Evolutionary conservation across 1,139 yeast genomes (phyloP).

Genomic region (Pichia sp.): DNA sequence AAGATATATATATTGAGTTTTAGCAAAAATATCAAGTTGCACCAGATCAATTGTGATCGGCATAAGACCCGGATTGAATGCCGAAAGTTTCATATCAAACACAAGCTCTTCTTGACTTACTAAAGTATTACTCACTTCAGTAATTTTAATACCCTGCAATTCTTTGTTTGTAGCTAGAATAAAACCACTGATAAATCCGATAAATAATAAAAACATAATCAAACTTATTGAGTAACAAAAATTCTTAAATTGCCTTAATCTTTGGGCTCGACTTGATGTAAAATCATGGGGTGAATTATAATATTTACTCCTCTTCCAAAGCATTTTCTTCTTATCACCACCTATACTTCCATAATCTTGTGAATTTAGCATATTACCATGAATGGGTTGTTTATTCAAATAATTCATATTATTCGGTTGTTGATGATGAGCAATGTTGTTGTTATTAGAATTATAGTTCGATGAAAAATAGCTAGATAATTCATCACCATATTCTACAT

Average conservation of each 20-base stretch:
- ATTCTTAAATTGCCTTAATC: conserved; percentile 39
- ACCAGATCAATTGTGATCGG: conserved; percentile 59
- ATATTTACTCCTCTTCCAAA: conserved; percentile 26
- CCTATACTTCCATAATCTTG: conserved; percentile 17
- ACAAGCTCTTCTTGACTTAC: conserved; percentile 82
- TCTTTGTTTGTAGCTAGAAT: conserved; percentile 84
- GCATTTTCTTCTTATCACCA: conserved; percentile 25
- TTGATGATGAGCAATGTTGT: not conserved
- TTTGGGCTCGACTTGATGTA: conserved; percentile 29
- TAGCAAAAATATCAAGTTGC: conserved; percentile 84
- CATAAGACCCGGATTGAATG: conserved; percentile 83
- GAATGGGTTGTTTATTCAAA: conserved; percentile 5
- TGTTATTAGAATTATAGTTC: conserved; percentile 2
- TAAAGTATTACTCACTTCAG: conserved; percentile 59
- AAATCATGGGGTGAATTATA: conserved; percentile 60
- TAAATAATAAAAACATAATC: conserved; percentile 47
- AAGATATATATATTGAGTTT: conserved; percentile 46
- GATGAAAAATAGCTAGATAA: conserved; percentile 9
- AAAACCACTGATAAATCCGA: conserved; percentile 81
- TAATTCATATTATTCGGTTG: conserved; percentile 1
- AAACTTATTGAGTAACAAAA: conserved; percentile 52
- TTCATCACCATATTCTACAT: conserved; percentile 13
- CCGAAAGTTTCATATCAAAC: conserved; percentile 70
- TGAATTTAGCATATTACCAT: conserved; percentile 4
- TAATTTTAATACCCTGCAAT: conserved; percentile 57